These are phyloP conservation scores for Teunomyces panamensis DNA, from an alignment of 805 yeast genomes.

Conservation along the genomic window DNA sequence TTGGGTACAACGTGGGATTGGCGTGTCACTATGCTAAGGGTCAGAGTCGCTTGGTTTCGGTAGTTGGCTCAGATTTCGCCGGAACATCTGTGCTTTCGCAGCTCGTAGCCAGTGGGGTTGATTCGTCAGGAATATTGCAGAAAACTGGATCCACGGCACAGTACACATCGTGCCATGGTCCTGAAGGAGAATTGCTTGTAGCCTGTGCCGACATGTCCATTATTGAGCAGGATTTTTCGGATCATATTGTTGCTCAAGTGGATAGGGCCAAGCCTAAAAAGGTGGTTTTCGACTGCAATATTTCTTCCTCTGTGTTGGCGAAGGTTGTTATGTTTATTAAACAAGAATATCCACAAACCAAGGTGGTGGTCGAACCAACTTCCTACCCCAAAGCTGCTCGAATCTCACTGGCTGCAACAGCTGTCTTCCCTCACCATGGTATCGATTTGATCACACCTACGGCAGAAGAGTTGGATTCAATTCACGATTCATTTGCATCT, in stretches of 20 bases:
- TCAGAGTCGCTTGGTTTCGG: constrained; percentile 50
- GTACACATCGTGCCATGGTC: constrained; percentile 66
- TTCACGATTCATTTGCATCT: constrained; percentile 49
- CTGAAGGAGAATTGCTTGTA: constrained; percentile 59
- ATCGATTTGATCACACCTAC: constrained; percentile 67
- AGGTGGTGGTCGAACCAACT: constrained; percentile 71
- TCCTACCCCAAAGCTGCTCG: constrained; percentile 59
- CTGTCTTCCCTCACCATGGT: constrained; percentile 47
- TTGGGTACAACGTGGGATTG: constrained; percentile 74
- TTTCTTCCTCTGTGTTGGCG: constrained; percentile 43
- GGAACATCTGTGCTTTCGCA: constrained; percentile 41
- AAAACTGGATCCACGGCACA: constrained; percentile 52
- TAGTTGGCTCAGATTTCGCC: constrained; percentile 57
- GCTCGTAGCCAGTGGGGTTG: constrained; percentile 24
- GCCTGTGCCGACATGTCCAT: constrained; percentile 88
- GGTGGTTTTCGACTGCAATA: constrained; percentile 67
- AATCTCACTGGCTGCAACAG: constrained; percentile 34
- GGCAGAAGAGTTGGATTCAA: constrained; percentile 51
- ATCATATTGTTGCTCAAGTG: constrained; percentile 44
- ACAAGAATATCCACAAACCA: constrained; percentile 15
- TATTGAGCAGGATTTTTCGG: constrained; percentile 44
- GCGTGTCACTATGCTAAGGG: constrained; percentile 45
- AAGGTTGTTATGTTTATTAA: constrained; percentile 28
- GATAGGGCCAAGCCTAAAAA: constrained; percentile 40
- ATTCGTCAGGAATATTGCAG: constrained; percentile 38